These are phyloP conservation scores for Actinidia chinensis DNA, from an alignment of 179 eudicot genomes.

Conservation along the genomic window DNA sequence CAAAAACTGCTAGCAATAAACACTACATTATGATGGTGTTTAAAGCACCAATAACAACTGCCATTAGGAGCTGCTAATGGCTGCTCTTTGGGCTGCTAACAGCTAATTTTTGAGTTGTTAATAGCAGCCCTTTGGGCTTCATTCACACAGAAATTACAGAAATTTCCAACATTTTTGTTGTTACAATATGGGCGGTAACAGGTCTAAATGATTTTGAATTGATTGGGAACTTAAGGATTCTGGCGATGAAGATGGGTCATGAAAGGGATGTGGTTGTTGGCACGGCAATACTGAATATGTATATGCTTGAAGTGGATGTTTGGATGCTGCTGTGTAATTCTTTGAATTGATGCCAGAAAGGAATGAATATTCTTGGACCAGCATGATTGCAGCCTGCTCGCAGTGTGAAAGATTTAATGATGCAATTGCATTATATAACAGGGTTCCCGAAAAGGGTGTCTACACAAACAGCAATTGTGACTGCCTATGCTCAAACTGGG, in stretches of 20 bases:
- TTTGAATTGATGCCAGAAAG: constrained; percentile 36
- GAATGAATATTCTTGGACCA: constrained; percentile 46
- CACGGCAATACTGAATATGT: constrained; percentile 39
- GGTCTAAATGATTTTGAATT: constrained; percentile 33
- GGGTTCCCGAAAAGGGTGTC: constrained; percentile 32
- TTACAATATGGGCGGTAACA: constrained; percentile 27
- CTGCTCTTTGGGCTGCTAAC: too few species aligned
- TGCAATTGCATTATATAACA: constrained; percentile 35
- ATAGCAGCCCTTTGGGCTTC: too few species aligned
- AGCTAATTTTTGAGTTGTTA: too few species aligned
- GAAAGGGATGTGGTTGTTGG: constrained; percentile 44
- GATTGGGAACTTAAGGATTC: constrained; percentile 28
- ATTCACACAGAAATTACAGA: too few species aligned
- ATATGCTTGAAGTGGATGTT: constrained; percentile 35
- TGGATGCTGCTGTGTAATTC: constrained; percentile 36
- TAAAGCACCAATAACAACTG: too few species aligned
- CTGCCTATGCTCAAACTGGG: constrained; percentile 50
- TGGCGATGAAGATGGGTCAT: constrained; percentile 37
- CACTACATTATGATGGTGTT: too few species aligned
- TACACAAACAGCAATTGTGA: constrained; percentile 42
- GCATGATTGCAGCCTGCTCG: constrained; percentile 47
- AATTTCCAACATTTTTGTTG: constrained; percentile 23
- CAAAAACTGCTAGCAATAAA: too few species aligned
- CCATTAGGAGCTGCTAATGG: too few species aligned
- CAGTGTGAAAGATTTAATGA: constrained; percentile 41